phyloP scores from a whole-genome alignment of 2,329 filamentous ascomycete genomes.

The Chrysoporthe cubensis region DNA sequence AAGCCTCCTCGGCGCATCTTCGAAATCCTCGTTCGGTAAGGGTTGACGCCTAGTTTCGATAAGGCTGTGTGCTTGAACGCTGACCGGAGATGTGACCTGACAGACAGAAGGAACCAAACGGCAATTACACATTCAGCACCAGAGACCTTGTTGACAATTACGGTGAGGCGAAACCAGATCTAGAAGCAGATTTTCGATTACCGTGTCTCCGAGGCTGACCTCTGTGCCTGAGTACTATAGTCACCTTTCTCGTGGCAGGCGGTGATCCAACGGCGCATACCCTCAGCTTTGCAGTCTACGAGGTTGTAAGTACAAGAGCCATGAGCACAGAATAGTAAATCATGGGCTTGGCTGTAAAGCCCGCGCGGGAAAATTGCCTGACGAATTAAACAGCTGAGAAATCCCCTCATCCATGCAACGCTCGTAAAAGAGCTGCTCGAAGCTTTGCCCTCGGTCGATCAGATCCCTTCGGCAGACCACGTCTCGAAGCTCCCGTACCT shows the following conservation, averaged over 20 bases:
- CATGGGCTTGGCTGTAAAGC: too few species aligned
- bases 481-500: slow-evolving; percentile 4
- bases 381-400: background rate
- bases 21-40: slow-evolving; percentile 5
- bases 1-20: slow-evolving; percentile 9
- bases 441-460: background rate
- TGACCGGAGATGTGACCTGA: background rate
- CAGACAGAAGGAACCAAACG: slow-evolving; percentile 7
- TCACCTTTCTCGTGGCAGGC: slow-evolving; percentile 6
- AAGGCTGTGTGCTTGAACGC: background rate
- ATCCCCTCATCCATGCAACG: background rate
- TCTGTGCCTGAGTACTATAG: background rate
- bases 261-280: slow-evolving; percentile 13
- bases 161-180: background rate
- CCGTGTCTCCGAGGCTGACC: background rate
- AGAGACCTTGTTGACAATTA: slow-evolving; percentile 16
- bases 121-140: slow-evolving; percentile 8
- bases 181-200: background rate
- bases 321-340: background rate
- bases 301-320: background rate
- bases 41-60: too few species aligned
- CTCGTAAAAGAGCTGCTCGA: slow-evolving; percentile 8
- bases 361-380: background rate
- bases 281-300: slow-evolving; percentile 14
- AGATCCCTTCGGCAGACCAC: slow-evolving; percentile 3